These are phyloP conservation scores for Dothideomycetidae sp. DNA, from an alignment of 2,329 filamentous ascomycete species.

Conservation along the genomic window DNA sequence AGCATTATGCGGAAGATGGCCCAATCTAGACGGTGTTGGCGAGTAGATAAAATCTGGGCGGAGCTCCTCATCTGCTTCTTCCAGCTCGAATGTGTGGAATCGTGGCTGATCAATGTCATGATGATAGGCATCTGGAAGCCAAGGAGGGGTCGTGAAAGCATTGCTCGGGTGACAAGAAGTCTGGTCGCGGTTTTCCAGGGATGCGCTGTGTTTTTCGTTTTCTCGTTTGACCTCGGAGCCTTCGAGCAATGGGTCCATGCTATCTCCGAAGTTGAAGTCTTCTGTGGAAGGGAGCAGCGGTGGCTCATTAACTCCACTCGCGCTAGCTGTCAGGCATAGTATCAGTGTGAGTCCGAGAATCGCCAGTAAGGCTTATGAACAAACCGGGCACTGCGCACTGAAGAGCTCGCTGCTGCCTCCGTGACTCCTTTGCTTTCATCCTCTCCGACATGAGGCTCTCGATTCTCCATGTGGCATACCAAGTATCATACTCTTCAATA, in stretches of 20 bases:
- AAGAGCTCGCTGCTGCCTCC: conserved; percentile 29
- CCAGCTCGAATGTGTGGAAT: neutral
- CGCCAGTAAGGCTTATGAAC: too few species aligned
- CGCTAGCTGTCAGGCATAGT: too few species aligned
- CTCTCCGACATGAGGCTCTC: conserved; percentile 62
- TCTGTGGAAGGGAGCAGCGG: neutral
- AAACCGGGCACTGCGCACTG: neutral
- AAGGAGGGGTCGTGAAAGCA: neutral
- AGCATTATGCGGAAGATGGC: conserved; percentile 2
- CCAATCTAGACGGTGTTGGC: conserved; percentile 1
- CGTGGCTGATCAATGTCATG: neutral
- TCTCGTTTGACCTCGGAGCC: conserved; percentile 1
- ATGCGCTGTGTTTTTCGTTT: neutral
- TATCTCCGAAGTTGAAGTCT: neutral
- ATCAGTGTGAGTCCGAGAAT: too few species aligned
- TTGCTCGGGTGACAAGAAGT: neutral
- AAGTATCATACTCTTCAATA: conserved; percentile 57
- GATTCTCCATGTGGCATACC: conserved; percentile 62
- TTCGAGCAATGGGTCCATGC: neutral
- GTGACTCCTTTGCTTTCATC: conserved; percentile 55
- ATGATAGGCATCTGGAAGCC: neutral
- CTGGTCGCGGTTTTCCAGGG: neutral
- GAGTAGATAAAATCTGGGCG: conserved; percentile 1
- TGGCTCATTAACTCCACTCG: neutral
- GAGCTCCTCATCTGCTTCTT: neutral